Evolutionary conservation across 306 rosid genomes (phyloP).

Genomic region (Pterocarpus macrocarpus): DNA sequence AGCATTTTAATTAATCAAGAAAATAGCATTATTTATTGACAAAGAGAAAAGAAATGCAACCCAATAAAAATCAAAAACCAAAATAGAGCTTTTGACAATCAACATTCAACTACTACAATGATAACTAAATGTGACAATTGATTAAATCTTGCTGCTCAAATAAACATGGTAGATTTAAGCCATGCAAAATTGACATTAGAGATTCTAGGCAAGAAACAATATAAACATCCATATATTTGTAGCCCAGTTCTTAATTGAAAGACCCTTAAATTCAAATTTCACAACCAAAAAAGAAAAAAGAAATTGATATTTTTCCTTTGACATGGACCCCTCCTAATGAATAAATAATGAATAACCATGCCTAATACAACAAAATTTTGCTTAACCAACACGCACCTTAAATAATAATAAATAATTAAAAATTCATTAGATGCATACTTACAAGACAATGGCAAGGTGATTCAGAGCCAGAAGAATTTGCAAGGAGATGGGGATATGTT

Average conservation of each 20-base stretch:
- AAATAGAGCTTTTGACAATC: not conserved
- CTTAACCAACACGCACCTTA: not conserved
- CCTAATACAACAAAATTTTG: slow-evolving; percentile 4
- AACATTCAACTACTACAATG: slow-evolving; percentile 8
- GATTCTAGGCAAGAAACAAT: not conserved
- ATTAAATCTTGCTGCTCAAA: not conserved
- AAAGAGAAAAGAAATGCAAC: slow-evolving; percentile 24
- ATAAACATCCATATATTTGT: not conserved
- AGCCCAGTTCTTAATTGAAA: not conserved
- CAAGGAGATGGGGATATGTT: slow-evolving; percentile 23
- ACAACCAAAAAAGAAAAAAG: not conserved
- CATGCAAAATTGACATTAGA: slow-evolving; percentile 1
- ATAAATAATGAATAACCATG: slow-evolving; percentile 23
- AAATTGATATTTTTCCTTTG: not conserved
- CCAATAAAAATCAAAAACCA: slow-evolving; percentile 8
- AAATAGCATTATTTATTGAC: slow-evolving; percentile 2
- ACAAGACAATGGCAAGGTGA: slow-evolving; percentile 11
- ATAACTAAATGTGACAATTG: not conserved
- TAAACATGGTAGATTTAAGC: not conserved
- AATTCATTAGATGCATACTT: slow-evolving; percentile 23
- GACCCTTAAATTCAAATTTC: slow-evolving; percentile 21
- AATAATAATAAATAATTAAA: not conserved
- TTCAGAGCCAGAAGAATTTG: slow-evolving; percentile 5
- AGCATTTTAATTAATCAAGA: slow-evolving; percentile 13
- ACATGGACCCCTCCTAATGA: not conserved